Base-by-base conservation (phyloP, 129 eudicot genomes). In the Arctium minus region DNA sequence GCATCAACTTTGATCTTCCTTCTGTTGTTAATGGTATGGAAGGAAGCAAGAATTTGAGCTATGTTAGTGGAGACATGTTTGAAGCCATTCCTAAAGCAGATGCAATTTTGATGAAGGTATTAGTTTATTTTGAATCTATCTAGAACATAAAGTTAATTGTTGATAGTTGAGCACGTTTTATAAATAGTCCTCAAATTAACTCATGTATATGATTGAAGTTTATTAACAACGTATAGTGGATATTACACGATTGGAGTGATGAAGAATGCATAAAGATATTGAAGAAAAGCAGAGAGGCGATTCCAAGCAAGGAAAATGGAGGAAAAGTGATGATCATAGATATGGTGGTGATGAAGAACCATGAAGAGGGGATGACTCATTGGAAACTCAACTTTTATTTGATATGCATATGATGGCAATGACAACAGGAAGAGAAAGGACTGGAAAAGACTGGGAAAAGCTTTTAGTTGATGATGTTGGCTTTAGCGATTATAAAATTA, bases 201-300 rank as follows among this genome's bases (percentile, higher is more conserved):
- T 33, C 36, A 33, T 2, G 2, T 33, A 33, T 33, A 1, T 33
- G n/a, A n/a, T n/a, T n/a, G n/a, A n/a, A n/a, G 2, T 33, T 1
- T 33, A 33, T 33, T 33, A 33, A 33, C 36, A 33, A 33, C 36
- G 2, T 33, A 33, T 2, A 33, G 36, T 33, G 36, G 36, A 33
- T 89, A 67, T n/a, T 89, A 78, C 93, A 87, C 33, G 80, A 85
- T 38, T 87, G 92, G 92, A 30, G 32, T 1, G 92, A 89, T n/a
- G 86, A 67, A 5, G 87, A 87, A 12, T 85, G 90, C 62, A 5
- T 89, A 50, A 80, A 83, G 72, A 80, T 89, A 69, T 53, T 86
- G 62, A 81, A 83, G 76, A 83, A 30, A 29, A 83, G 89, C 81
- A 84, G 74, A 75, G 89, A 84, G 12, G 88, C 88, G 1, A 83